A percentile compares a stretch with the other conserved stretches of the same genome.
phyloP scores from a whole-genome alignment of 129 eudicot genomes.

The Gnaphalium uliginosum region DNA sequence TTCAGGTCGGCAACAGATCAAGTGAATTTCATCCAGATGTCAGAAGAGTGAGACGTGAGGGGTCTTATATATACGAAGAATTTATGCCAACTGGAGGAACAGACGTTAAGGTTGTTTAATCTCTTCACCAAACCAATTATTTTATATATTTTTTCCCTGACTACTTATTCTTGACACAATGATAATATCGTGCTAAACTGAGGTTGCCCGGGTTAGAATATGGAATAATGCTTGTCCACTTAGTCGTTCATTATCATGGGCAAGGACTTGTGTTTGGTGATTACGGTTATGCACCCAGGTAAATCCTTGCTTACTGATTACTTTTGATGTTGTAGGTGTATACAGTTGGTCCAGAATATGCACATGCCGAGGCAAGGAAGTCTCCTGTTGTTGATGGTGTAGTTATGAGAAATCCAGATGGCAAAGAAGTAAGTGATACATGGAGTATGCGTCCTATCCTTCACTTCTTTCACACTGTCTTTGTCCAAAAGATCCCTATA shows the following conservation, averaged over 20 bases:
- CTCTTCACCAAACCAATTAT: background rate
- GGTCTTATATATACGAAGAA: conserved; percentile 93
- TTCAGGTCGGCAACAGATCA: conserved; percentile 95
- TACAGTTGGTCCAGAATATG: conserved; percentile 97
- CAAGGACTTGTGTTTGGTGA: conserved; percentile 19
- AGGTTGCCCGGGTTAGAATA: conserved; percentile 11
- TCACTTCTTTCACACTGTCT: conserved; percentile 10
- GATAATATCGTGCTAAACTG: background rate
- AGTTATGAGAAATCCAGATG: conserved; percentile 98
- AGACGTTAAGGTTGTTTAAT: conserved; percentile 77
- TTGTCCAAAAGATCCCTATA: background rate
- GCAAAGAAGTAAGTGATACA: conserved; percentile 81
- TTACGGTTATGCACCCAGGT: background rate
- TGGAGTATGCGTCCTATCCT: background rate
- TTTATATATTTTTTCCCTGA: background rate
- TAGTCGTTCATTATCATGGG: conserved; percentile 9
- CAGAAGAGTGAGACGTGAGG: conserved; percentile 97
- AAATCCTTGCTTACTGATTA: conserved; percentile 19
- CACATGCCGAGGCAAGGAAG: conserved; percentile 99
- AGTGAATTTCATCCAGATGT: conserved; percentile 99
- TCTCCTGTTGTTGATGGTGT: conserved; percentile 99
- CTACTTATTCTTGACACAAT: background rate
- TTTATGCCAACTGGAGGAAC: conserved; percentile 99
- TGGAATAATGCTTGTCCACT: background rate
- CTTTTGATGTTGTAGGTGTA: conserved; percentile 56